These are phyloP conservation scores for Lipomyces yamanashiensis DNA, from an alignment of 805 yeast species.

Conservation along the genomic window DNA sequence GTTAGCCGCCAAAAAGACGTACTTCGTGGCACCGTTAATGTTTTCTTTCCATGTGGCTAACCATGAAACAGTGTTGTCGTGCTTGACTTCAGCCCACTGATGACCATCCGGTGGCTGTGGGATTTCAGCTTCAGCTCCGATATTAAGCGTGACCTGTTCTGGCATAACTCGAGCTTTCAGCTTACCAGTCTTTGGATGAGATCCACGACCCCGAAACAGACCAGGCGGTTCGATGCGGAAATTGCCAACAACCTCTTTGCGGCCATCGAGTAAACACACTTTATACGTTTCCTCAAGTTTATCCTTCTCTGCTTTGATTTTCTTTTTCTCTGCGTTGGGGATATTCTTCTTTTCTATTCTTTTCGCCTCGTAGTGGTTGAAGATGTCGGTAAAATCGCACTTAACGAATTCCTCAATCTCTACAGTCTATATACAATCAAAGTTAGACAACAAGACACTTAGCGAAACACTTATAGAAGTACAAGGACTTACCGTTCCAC, in stretches of 20 bases:
- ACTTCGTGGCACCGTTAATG: slow-evolving; percentile 78
- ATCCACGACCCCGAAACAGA: slow-evolving; percentile 92
- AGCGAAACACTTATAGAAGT: not conserved
- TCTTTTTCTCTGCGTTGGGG: slow-evolving; percentile 75
- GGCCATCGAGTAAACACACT: slow-evolving; percentile 79
- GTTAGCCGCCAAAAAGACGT: slow-evolving; percentile 88
- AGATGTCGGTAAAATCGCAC: slow-evolving; percentile 80
- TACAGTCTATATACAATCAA: slow-evolving; percentile 40
- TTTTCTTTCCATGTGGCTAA: slow-evolving; percentile 97
- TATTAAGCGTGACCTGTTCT: slow-evolving; percentile 84
- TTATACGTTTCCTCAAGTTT: slow-evolving; percentile 78
- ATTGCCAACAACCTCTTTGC: slow-evolving; percentile 90
- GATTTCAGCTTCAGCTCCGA: slow-evolving; percentile 69
- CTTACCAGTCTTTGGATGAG: slow-evolving; percentile 94
- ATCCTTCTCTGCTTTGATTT: slow-evolving; percentile 71
- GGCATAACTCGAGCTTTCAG: slow-evolving; percentile 84
- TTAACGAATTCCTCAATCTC: slow-evolving; percentile 61
- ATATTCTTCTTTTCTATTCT: slow-evolving; percentile 74
- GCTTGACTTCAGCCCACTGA: slow-evolving; percentile 84
- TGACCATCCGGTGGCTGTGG: slow-evolving; percentile 90
- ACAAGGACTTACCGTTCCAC: slow-evolving; percentile 56
- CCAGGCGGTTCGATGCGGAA: slow-evolving; percentile 97
- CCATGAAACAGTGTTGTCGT: slow-evolving; percentile 93
- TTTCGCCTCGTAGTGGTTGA: slow-evolving; percentile 66
- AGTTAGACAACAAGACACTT: not conserved